Base-by-base conservation (phyloP, 768 basidiomycete genomes). In the Tylopilus sp. region DNA sequence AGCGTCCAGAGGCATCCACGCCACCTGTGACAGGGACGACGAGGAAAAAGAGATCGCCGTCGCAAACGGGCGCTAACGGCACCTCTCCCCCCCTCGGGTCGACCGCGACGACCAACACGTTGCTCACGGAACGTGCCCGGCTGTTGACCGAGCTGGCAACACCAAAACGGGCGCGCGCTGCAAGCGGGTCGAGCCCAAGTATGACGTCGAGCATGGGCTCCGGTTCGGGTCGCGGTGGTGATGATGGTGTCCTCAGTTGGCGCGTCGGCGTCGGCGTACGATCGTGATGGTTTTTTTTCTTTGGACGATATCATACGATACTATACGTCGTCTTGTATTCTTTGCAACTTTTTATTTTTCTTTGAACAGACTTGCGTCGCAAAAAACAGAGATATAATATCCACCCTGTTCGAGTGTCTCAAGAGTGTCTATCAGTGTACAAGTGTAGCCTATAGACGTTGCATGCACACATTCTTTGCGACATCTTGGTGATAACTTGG, bases 71-170 rank as follows among this genome's bases (percentile, higher is more conserved):
- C 13, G 3, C 9, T 8, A 7, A 28, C 26, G 41, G 44, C 1
- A 47, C 13, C 33, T 39, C 38, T 0, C 35, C 41, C 7, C 22
- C 41, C 1, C 36, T 44, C 6, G 71, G 75, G 6, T 69, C 70
- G 35, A 66, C 76, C 17, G 72, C 75, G 33, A 50, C 39, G 25
- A 82, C 80, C 1, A 65, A 78, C 17, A 70, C 76, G 12, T 71
- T 87, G 7, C 53, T 85, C 17, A 76, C 79, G 15, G 81, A 86
- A 56, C 79, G 84, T 0, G 81, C 83, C 0, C 68, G 73, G 35
- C 61, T 86, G 21, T 63, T 83, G 40, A 75, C 73, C 5, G 79
- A 82, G 61, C 62, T 86, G 11, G 81, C 82, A 0, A 71, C 69
- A 11, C 57, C 83, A 33, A 72, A 73, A 40, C 62, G 53, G 15